Conservation (phyloP, 2,329 filamentous ascomycete genomes). For the Calonectria leucothoes region DNA sequence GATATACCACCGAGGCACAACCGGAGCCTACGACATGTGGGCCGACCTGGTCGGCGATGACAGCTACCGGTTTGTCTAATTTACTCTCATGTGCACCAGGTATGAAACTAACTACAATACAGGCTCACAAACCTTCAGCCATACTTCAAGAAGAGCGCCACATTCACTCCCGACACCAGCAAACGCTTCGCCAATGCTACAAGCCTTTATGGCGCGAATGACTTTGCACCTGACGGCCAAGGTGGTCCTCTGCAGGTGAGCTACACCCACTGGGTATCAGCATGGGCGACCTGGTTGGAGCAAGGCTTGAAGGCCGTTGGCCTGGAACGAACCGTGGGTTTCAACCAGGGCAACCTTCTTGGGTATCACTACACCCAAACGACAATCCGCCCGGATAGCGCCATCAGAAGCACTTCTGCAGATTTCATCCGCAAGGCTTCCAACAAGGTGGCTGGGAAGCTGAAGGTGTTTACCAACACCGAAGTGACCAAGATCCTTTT, state of each 20-base stretch:
- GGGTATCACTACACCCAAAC: background rate
- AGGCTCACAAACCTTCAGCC: background rate
- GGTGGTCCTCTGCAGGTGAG: slow-evolving; percentile 2
- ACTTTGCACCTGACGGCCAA: background rate
- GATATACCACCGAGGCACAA: slow-evolving; percentile 4
- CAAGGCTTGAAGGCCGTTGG: background rate
- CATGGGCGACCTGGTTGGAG: slow-evolving; percentile 5
- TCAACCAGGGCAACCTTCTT: background rate
- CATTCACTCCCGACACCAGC: background rate
- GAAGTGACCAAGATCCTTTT: slow-evolving; percentile 7
- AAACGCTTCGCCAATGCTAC: background rate
- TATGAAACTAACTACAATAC: background rate
- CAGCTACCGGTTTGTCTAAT: slow-evolving; percentile 1
- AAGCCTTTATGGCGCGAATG: background rate
- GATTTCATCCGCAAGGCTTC: background rate
- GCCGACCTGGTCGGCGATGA: slow-evolving; percentile 10
- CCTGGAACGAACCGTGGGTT: background rate
- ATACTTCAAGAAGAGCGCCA: slow-evolving; percentile 2
- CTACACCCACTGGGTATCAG: background rate
- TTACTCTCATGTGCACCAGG: background rate
- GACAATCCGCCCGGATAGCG: background rate
- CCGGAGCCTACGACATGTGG: slow-evolving; percentile 3
- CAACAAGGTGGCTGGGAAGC: background rate
- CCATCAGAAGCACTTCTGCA: background rate
- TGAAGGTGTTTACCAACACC: background rate